Evolutionary conservation across 768 basidiomycete species (phyloP).

Genomic region (Tylopilus intermedius): DNA sequence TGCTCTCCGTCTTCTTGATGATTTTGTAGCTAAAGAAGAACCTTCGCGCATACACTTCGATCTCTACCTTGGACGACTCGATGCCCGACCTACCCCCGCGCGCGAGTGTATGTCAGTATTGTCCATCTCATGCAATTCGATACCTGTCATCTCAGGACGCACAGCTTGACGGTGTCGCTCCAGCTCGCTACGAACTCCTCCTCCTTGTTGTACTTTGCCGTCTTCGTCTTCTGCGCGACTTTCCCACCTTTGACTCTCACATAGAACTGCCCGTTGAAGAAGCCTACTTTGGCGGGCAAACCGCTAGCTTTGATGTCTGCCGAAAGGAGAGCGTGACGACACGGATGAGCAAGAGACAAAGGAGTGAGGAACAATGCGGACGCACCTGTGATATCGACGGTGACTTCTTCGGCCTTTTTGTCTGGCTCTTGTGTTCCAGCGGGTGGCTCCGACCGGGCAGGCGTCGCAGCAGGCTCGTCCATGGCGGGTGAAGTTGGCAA

Average conservation of each 20-base stretch:
- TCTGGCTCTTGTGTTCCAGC: neutral
- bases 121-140: neutral
- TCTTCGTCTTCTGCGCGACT: slow-evolving; percentile 27
- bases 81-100: slow-evolving; percentile 23
- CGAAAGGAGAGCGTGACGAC: neutral
- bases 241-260: slow-evolving; percentile 26
- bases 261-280: slow-evolving; percentile 28
- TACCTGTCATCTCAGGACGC: neutral
- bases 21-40: slow-evolving; percentile 32
- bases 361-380: too few relatives aligned
- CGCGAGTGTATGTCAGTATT: neutral
- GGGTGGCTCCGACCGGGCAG: neutral
- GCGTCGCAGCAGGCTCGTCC: neutral
- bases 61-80: slow-evolving; percentile 31
- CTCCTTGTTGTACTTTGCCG: slow-evolving; percentile 19
- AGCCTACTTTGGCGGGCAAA: slow-evolving; percentile 28
- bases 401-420: slow-evolving; percentile 15
- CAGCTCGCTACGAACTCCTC: slow-evolving; percentile 30
- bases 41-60: slow-evolving; percentile 29
- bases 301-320: slow-evolving; percentile 33
- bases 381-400: slow-evolving; percentile 28
- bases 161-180: slow-evolving; percentile 26
- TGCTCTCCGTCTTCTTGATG: slow-evolving; percentile 33
- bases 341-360: too few relatives aligned
- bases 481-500: slow-evolving; percentile 5